Evolutionary conservation across 1,284 basidiomycete species (phyloP), one percentile per base, ranked within the genome.

Genomic region (Fomitopsis betulina): DNA sequence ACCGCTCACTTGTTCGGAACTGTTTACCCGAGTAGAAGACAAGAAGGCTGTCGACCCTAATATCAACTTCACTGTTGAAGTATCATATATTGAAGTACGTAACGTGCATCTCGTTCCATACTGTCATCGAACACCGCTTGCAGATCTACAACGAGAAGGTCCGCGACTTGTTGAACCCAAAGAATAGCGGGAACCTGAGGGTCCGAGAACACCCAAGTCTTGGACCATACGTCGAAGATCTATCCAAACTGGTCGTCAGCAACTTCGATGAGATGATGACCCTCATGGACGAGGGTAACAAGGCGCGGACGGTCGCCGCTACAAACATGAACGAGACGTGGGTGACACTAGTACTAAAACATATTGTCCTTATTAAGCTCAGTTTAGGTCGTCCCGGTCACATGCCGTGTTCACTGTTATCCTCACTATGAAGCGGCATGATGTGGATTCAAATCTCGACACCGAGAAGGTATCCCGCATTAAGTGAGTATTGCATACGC

Each of bases 251-350:
- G 50, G 89, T 91, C 30, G 97, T 98, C 45, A 87, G 84, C 69
- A 92, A 83, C 70, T 98, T 96, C 72, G 82, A 89, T 25, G 96
- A 97, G 72, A 96, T 99, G 87, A 97, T 98, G 87, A 94, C 89
- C 8, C 86, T 99, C 69, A 98, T 98, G 96, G 96, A 99, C 76
- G 96, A 99, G 73, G 96, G 96, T 45, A 99, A 98, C 75, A 98
- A 99, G 78, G 94, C 93, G 47, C 82, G 96, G 50, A 98, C 96
- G 25, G 96, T 99, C 10, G 97, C 97, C 10, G 96, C 97, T 21
- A 99, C 97, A 23, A 94, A 97, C 75, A 99, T 99, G 97, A 99
- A 99, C 75, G 97, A 99, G 77, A 98, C 97, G 76, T 91, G 68
- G 64, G 86, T 77, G 30, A 15, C 35, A 19, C 49, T 38, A 42